phyloP scores from a whole-genome alignment of 164 flowering plant species.

The Magnolia changhungtana region DNA sequence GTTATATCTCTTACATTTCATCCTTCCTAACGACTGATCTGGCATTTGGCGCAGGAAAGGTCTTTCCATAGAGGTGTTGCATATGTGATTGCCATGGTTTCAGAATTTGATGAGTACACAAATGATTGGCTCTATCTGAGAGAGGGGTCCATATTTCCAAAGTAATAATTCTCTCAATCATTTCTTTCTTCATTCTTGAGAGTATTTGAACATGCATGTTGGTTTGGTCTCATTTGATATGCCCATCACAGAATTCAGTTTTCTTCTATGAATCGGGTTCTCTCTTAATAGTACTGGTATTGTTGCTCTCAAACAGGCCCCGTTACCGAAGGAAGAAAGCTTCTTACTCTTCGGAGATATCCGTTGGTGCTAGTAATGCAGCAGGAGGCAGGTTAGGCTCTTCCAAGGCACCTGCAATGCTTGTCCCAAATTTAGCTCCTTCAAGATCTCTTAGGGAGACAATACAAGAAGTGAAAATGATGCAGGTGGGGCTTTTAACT shows the following conservation, averaged over 20 bases:
- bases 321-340: conserved; percentile 49
- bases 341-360: conserved; percentile 42
- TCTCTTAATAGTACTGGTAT: conserved; percentile 12
- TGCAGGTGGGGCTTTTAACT: conserved; percentile 51
- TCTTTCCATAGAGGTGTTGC: conserved; percentile 76
- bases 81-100: conserved; percentile 85
- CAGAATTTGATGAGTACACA: conserved; percentile 93
- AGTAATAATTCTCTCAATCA: conserved; percentile 42
- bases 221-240: neutral
- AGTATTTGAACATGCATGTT: neutral
- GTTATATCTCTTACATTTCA: neutral
- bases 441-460: conserved; percentile 79
- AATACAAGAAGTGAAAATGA: conserved; percentile 87
- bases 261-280: neutral
- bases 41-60: conserved; percentile 52
- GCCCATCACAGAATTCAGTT: neutral
- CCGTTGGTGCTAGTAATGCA: conserved; percentile 34
- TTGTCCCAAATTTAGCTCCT: conserved; percentile 61
- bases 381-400: conserved; percentile 26
- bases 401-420: conserved; percentile 59
- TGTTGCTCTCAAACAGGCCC: conserved; percentile 68
- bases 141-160: conserved; percentile 85
- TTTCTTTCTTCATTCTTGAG: conserved; percentile 5
- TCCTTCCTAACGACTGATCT: conserved; percentile 1
- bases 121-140: conserved; percentile 92